Evolutionary conservation across 257 asterid species (phyloP), one percentile per base, ranked within the genome.

Genomic region (Anisodus acutangulus): DNA sequence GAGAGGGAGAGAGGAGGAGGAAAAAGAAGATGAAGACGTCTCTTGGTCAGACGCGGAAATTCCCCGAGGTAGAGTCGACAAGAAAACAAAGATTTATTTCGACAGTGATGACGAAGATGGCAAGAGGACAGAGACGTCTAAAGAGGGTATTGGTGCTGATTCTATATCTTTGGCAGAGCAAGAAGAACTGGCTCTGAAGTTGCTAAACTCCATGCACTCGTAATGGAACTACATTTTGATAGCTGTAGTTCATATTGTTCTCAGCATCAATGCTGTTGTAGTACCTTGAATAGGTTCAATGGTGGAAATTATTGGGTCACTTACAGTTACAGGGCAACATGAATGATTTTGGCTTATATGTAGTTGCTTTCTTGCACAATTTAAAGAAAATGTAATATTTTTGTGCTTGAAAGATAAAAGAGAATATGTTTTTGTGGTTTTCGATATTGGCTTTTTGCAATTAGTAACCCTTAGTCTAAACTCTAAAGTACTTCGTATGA

Each of bases 131-230:
- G 81, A 41, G 63, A 79, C 84, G 69, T 88, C 66, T 64, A 85
- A 53, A 58, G 68, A 31, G 11, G 88, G 83, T 63, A 31, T n/a
- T 9, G 78, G 15, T 7, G 70, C 88, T 3, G 90, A 69, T 76
- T 26, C 87, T 16, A 82, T 91, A 17, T 90, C 97, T 59, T 83
- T 97, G 84, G 93, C 94, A 43, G 97, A 95, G 89, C 99, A 93
- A 85, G 99, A 95, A 87, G 94, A 93, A 43, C 76, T 95, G 85
- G 99, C 99, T 71, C 96, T 97, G 47, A 91, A 93, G 85, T 85
- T 95, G 83, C 85, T 97, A 89, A 92, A 90, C 83, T 90, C 97
- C 41, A 93, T 95, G 99, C 91, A 95, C 83, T 89, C 91, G 5
- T 91, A 86, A 26, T n/a, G 66, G 82, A 78, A 53, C 13, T 83